phyloP scores from a whole-genome alignment of 2,329 filamentous ascomycete species.

The Eutypella sp. region DNA sequence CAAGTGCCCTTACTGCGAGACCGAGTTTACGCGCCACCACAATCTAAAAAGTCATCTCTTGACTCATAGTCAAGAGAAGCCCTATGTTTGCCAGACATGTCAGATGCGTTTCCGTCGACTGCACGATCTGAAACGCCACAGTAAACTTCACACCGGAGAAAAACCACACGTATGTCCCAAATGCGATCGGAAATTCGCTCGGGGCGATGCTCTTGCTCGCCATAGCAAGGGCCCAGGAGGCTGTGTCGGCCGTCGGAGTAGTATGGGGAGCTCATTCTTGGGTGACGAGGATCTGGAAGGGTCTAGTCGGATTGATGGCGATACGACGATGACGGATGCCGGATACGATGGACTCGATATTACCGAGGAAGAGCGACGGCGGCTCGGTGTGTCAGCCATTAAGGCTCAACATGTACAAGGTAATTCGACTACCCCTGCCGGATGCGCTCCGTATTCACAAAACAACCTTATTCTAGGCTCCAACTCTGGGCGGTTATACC shows the following conservation, averaged over 20 bases:
- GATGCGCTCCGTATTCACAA: constrained; percentile 57
- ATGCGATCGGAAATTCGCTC: constrained; percentile 89
- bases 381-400: constrained; percentile 69
- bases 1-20: constrained; percentile 93
- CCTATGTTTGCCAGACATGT: constrained; percentile 90
- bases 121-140: constrained; percentile 93
- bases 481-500: constrained; percentile 52
- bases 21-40: constrained; percentile 94
- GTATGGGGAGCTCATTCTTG: constrained; percentile 69
- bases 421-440: constrained; percentile 41
- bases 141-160: constrained; percentile 94
- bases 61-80: constrained; percentile 97
- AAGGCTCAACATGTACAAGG: constrained; percentile 65
- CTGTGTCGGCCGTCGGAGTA: constrained; percentile 85
- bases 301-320: constrained; percentile 39
- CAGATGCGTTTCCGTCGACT: constrained; percentile 86
- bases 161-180: constrained; percentile 92
- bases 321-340: constrained; percentile 52
- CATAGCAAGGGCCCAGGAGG: constrained; percentile 95
- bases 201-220: constrained; percentile 87
- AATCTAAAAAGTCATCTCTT: constrained; percentile 96
- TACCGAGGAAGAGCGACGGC: constrained; percentile 54
- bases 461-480: constrained; percentile 68
- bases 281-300: constrained; percentile 69
- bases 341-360: constrained; percentile 55